Conservation (phyloP, 768 basidiomycete species). For the Sporobolomyces pararoseus region DNA sequence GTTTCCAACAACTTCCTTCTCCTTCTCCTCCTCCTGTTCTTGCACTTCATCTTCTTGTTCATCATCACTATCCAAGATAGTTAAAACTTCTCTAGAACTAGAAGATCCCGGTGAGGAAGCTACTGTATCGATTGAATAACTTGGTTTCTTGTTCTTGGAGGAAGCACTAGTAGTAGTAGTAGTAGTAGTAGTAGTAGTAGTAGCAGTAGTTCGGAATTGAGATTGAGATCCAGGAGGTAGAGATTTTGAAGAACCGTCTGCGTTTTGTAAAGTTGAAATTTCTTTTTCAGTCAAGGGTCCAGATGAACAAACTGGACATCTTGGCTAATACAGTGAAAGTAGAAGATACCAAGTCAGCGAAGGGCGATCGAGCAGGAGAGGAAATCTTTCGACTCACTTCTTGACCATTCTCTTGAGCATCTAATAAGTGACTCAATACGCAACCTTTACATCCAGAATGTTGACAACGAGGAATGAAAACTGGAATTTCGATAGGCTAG, state of each 20-base stretch:
- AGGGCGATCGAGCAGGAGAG: background rate
- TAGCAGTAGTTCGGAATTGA: too few relatives aligned
- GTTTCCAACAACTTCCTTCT: background rate
- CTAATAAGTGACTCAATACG: conserved; percentile 67
- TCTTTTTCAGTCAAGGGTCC: conserved; percentile 47
- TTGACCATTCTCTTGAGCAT: conserved; percentile 66
- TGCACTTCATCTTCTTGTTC: too few relatives aligned
- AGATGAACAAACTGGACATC: conserved; percentile 69
- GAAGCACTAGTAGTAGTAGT: too few relatives aligned
- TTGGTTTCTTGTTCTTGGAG: conserved; percentile 50
- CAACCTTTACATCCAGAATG: conserved; percentile 90
- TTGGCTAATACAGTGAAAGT: conserved; percentile 32
- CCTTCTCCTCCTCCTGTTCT: conserved; percentile 20
- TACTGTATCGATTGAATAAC: conserved; percentile 24
- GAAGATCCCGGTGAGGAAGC: conserved; percentile 33
- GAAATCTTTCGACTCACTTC: conserved; percentile 51
- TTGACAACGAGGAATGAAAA: conserved; percentile 69
- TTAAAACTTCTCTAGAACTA: conserved; percentile 28
- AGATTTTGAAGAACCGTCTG: conserved; percentile 34
- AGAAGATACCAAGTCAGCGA: background rate
- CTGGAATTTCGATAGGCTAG: conserved; percentile 63
- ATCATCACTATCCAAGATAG: conserved; percentile 27
- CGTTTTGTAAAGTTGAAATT: conserved; percentile 46
- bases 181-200: too few relatives aligned
- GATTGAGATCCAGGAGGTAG: conserved; percentile 58